phyloP scores from a whole-genome alignment of 2,329 filamentous ascomycete species.

The Celoporthe dispersa region DNA sequence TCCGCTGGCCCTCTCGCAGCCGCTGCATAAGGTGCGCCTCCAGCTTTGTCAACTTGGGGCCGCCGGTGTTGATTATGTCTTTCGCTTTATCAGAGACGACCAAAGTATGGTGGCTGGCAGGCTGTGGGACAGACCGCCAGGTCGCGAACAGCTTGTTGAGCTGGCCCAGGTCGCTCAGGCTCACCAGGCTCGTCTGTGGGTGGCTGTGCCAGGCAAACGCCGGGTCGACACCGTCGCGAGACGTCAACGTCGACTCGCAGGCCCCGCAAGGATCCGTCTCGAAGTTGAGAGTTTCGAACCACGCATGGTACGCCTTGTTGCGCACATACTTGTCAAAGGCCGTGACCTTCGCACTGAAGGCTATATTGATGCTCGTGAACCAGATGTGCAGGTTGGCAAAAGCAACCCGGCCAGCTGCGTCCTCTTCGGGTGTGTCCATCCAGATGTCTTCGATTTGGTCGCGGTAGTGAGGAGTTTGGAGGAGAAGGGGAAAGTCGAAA shows the following conservation, averaged over 20 bases:
- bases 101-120: too few relatives aligned
- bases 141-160: not conserved
- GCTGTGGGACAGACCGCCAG: not conserved
- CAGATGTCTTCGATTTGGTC: constrained; percentile 25
- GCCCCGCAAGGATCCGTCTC: constrained; percentile 23
- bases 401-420: not conserved
- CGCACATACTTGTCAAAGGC: not conserved
- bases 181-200: not conserved
- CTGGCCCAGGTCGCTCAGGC: not conserved
- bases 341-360: not conserved
- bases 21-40: not conserved
- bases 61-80: not conserved
- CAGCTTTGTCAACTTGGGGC: not conserved
- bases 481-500: not conserved
- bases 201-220: constrained; percentile 13
- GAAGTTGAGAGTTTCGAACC: not conserved
- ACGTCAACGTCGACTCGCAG: not conserved
- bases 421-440: constrained; percentile 3
- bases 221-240: not conserved
- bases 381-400: constrained; percentile 18
- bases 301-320: not conserved
- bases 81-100: not conserved
- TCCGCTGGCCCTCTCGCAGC: not conserved
- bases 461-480: constrained; percentile 8
- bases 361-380: constrained; percentile 15